phyloP scores from a whole-genome alignment of 1,139 yeast genomes.

The Suhomyces bokatorum region DNA sequence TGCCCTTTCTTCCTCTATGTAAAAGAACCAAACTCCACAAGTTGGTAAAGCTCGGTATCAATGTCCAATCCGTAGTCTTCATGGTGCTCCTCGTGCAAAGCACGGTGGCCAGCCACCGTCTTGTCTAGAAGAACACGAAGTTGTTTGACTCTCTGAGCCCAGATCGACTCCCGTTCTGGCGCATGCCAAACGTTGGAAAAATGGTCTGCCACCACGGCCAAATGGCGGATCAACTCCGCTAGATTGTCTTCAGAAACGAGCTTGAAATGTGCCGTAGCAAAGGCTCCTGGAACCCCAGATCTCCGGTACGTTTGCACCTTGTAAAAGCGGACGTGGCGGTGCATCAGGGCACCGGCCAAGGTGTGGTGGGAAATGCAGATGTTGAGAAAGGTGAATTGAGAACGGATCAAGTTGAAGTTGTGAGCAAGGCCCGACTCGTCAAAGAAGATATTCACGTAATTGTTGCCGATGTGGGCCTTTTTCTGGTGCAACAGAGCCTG shows the following conservation, averaged over 20 bases:
- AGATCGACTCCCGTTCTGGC: constrained; percentile 49
- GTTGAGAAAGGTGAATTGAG: constrained; percentile 81
- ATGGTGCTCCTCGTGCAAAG: constrained; percentile 25
- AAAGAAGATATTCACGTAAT: constrained; percentile 76
- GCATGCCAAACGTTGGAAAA: constrained; percentile 78
- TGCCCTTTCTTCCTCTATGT: background rate
- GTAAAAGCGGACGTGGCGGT: constrained; percentile 32
- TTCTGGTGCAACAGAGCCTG: constrained; percentile 53
- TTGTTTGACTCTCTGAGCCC: constrained; percentile 68
- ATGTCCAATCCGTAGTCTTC: constrained; percentile 8
- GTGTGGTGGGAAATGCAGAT: constrained; percentile 74
- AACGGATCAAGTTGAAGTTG: constrained; percentile 67
- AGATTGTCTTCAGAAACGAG: constrained; percentile 60
- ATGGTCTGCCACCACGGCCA: constrained; percentile 65
- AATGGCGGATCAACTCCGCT: constrained; percentile 63
- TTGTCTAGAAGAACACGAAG: constrained; percentile 50
- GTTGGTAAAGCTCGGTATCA: constrained; percentile 34
- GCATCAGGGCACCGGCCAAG: background rate
- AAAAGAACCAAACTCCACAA: constrained; percentile 27
- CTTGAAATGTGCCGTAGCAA: constrained; percentile 76
- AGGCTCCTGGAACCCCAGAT: constrained; percentile 72
- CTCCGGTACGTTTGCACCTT: constrained; percentile 65
- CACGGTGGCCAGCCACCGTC: constrained; percentile 32
- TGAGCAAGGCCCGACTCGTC: constrained; percentile 70
- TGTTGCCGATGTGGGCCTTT: constrained; percentile 85